A percentile compares a stretch with the other conserved stretches of the same genome.
phyloP scores from a whole-genome alignment of 2,329 filamentous ascomycete genomes.

The Colletotrichum sp. region DNA sequence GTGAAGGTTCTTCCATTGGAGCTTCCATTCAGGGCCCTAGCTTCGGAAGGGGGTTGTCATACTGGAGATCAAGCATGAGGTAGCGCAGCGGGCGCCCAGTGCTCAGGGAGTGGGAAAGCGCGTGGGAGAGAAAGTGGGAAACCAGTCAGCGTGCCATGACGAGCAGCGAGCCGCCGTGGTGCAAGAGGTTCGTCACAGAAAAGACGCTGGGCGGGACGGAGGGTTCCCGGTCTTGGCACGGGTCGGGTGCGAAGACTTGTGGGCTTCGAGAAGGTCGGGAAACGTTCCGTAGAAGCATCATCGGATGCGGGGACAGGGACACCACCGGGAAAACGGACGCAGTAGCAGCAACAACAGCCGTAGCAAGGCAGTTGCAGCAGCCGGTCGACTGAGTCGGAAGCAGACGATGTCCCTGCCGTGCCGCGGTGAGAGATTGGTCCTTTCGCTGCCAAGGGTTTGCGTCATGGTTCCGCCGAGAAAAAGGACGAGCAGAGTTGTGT shows the following conservation, averaged over 20 bases:
- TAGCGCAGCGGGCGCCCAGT: not conserved
- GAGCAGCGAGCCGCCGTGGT: not conserved
- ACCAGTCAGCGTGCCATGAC: not conserved
- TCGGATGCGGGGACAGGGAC: not conserved
- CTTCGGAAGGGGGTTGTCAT: not conserved
- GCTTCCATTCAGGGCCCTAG: not conserved
- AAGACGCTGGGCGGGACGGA: not conserved
- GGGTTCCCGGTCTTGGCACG: not conserved
- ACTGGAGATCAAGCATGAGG: not conserved
- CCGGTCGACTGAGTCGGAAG: slow-evolving; percentile 1
- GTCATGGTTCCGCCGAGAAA: slow-evolving; percentile 2
- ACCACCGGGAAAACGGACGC: not conserved
- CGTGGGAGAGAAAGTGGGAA: not conserved
- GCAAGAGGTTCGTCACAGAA: slow-evolving; percentile 16
- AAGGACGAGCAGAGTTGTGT: not conserved
- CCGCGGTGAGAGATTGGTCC: not conserved
- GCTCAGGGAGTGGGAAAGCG: not conserved
- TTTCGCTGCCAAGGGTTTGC: not conserved
- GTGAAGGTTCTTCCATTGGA: not conserved
- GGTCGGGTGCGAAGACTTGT: not conserved
- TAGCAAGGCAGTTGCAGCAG: not conserved
- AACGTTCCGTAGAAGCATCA: not conserved
- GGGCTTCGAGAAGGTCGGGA: slow-evolving; percentile 14
- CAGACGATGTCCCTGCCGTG: slow-evolving; percentile 1
- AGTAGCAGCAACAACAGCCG: not conserved